Evolutionary conservation across 805 yeast genomes (phyloP), one percentile per base, ranked within the genome.

Genomic region (Ogataea corticis): DNA sequence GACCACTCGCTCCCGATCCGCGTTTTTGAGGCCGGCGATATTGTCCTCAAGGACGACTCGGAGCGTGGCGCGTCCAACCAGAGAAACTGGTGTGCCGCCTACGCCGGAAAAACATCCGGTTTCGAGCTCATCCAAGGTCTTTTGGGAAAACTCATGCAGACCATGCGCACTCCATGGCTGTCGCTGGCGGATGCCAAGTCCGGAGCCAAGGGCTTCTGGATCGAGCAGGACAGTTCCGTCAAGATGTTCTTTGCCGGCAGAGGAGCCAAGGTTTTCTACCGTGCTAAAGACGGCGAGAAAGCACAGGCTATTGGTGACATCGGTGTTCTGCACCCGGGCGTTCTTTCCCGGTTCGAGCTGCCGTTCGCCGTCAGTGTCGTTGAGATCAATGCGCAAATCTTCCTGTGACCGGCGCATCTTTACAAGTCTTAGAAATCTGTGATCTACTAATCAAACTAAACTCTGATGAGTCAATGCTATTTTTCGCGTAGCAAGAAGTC

Each of bases 291-390:
- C 46, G 85, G 80, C 48, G 84, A 69, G 28, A 72, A 76, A 33
- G 78, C 76, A 13, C 66, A 75, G 57, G 76, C 70, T 45, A 76
- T 91, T 59, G 99, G 99, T 54, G 72, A 82, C 38, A 74, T 94
- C 56, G 99, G 99, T 68, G 97, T 90, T 48, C 75, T 94, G 58
- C 99, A 94, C 67, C 99, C 99, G 29, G 89, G 85, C 63, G 99
- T 94, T 42, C 76, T 92, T 76, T 77, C 77, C 50, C 72, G 77
- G 61, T 94, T 91, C 62, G 97, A 90, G 55, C 80, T 94, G 51
- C 96, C 97, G 42, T 88, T 84, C 60, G 97, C 97, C 57, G 96
- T 91, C 46, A 85, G 96, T 27, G 77, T 85, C 46, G 92, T 91
- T 49, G 99, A 94, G 73, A 76, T 94, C 51, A 85, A 92, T 62